Conservation (phyloP, 345 rosid species). For the Gossypium australe region DNA sequence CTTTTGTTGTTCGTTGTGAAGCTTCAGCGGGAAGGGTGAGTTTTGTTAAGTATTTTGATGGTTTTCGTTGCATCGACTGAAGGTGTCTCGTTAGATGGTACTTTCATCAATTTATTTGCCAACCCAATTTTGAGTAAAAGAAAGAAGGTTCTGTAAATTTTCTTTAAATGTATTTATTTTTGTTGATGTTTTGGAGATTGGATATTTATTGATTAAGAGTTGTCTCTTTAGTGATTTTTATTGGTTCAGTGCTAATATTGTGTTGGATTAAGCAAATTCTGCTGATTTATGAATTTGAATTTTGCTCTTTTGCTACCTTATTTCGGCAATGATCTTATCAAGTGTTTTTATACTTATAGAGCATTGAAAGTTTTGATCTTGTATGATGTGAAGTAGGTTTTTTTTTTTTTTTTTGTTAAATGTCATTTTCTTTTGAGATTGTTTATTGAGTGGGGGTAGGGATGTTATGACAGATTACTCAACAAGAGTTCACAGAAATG, state of each 20-base stretch:
- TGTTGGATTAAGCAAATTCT: not conserved
- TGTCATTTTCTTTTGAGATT: not conserved
- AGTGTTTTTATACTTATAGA: not conserved
- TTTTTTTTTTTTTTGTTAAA: not conserved
- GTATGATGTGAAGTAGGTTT: not conserved
- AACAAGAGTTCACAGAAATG: conserved; percentile 96
- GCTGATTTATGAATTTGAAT: not conserved
- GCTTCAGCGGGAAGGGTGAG: conserved; percentile 67
- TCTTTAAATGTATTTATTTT: not conserved
- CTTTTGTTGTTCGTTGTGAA: conserved; percentile 56
- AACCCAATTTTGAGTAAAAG: not conserved
- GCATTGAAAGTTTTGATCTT: not conserved
- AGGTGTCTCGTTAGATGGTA: not conserved
- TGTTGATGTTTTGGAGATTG: not conserved
- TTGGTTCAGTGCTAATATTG: not conserved
- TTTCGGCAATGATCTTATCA: not conserved
- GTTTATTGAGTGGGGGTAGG: conserved; percentile 10
- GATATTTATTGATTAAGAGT: not conserved
- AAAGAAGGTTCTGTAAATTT: not conserved
- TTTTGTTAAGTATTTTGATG: not conserved
- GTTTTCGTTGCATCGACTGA: not conserved
- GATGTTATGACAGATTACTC: conserved; percentile 56
- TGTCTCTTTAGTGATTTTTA: not conserved
- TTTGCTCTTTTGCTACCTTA: not conserved
- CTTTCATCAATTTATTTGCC: not conserved